Conservation (phyloP, 768 basidiomycete genomes). For the Lactarius vividus region DNA sequence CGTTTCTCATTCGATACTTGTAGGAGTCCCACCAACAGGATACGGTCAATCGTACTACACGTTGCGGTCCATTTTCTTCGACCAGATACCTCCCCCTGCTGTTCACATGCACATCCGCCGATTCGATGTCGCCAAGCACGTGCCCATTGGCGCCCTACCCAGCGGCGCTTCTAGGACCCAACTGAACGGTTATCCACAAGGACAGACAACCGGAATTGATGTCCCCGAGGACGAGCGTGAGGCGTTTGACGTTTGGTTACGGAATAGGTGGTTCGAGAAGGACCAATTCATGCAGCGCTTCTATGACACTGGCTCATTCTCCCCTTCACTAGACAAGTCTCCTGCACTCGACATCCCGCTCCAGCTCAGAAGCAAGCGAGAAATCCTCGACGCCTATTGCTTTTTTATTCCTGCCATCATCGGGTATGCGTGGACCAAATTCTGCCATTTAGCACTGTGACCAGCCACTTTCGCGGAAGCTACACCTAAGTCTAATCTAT, state of each 20-base stretch:
- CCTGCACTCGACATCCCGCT: conserved; percentile 55
- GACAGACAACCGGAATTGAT: conserved; percentile 35
- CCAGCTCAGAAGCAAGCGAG: conserved; percentile 49
- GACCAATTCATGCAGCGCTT: conserved; percentile 74
- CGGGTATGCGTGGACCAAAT: conserved; percentile 44
- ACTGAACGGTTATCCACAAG: conserved; percentile 33
- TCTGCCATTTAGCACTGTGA: conserved; percentile 1
- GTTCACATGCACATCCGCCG: conserved; percentile 86
- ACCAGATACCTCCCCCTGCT: conserved; percentile 75
- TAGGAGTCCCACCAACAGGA: conserved; percentile 72
- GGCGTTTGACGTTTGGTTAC: conserved; percentile 80
- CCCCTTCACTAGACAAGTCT: conserved; percentile 28
- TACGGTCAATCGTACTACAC: conserved; percentile 92
- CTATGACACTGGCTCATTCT: conserved; percentile 51
- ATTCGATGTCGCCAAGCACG: conserved; percentile 61
- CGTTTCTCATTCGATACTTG: conserved; percentile 7
- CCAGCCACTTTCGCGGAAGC: neutral
- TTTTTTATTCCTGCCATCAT: conserved; percentile 61
- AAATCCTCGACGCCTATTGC: conserved; percentile 65
- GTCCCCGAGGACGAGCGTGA: conserved; percentile 36
- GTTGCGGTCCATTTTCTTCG: conserved; percentile 81
- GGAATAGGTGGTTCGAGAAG: conserved; percentile 80
- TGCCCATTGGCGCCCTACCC: conserved; percentile 68
- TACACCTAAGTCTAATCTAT: neutral
- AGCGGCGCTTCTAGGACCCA: conserved; percentile 36